phyloP scores from a whole-genome alignment of 1,284 basidiomycete species.

The Cryptococcus floricola region DNA sequence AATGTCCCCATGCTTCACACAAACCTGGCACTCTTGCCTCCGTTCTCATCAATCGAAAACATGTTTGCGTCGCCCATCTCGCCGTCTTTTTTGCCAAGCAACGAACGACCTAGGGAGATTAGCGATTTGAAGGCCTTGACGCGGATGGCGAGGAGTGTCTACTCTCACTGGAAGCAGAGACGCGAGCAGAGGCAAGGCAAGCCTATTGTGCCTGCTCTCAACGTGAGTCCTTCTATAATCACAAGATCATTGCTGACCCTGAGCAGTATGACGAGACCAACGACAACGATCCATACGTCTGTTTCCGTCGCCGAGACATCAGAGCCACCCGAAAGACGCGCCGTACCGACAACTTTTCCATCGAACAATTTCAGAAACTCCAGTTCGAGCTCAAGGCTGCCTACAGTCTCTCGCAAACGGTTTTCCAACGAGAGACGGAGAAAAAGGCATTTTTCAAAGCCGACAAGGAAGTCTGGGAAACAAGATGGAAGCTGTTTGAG shows the following conservation, averaged over 20 bases:
- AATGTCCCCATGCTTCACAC: slow-evolving; percentile 85
- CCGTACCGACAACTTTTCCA: slow-evolving; percentile 78
- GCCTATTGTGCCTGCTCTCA: slow-evolving; percentile 68
- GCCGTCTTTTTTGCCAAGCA: slow-evolving; percentile 61
- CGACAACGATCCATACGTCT: slow-evolving; percentile 93
- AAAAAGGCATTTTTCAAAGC: slow-evolving; percentile 65
- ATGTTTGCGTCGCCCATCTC: slow-evolving; percentile 60
- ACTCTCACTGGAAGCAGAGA: slow-evolving; percentile 77
- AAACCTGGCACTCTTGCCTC: slow-evolving; percentile 57
- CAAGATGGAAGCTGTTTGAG: slow-evolving; percentile 68
- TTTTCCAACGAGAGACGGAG: slow-evolving; percentile 67
- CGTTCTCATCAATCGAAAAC: slow-evolving; percentile 73
- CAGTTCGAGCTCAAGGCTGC: slow-evolving; percentile 71
- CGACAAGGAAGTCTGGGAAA: slow-evolving; percentile 70
- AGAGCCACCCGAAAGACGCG: slow-evolving; percentile 93
- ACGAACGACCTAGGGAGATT: slow-evolving; percentile 60
- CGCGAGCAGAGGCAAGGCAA: slow-evolving; percentile 69
- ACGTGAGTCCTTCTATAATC: slow-evolving; percentile 42
- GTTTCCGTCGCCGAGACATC: slow-evolving; percentile 92
- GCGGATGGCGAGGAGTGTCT: slow-evolving; percentile 65
- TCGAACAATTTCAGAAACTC: slow-evolving; percentile 79
- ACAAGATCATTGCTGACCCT: slow-evolving; percentile 5
- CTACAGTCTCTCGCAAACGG: slow-evolving; percentile 65
- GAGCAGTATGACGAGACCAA: slow-evolving; percentile 84
- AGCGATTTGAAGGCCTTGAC: slow-evolving; percentile 58